A percentile compares a stretch with the other conserved stretches of the same genome.
phyloP scores from a whole-genome alignment of 2,329 filamentous ascomycete genomes.

The Talaromyces sp. region DNA sequence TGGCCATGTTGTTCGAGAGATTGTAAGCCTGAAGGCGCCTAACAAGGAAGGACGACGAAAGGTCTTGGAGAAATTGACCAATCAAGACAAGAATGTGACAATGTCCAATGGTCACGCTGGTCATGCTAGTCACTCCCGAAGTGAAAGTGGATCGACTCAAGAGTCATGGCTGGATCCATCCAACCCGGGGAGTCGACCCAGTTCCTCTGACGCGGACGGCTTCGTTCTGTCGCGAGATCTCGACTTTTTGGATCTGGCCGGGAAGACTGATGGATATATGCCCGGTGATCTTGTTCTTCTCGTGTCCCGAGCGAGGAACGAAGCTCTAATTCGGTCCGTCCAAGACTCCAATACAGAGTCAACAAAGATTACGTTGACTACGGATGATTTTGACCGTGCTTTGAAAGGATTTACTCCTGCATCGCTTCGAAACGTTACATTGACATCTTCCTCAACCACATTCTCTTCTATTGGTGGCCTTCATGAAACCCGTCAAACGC shows the following conservation, averaged over 20 bases:
- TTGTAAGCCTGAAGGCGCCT: slow-evolving; percentile 81
- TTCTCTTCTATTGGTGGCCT: slow-evolving; percentile 91
- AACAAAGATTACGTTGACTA: slow-evolving; percentile 60
- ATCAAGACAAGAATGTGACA: slow-evolving; percentile 31
- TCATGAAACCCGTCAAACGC: slow-evolving; percentile 77
- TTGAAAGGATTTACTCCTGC: slow-evolving; percentile 91
- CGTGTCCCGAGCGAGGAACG: slow-evolving; percentile 81
- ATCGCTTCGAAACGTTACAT: slow-evolving; percentile 86
- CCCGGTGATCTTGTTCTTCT: slow-evolving; percentile 86
- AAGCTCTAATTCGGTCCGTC: slow-evolving; percentile 84
- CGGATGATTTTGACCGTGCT: slow-evolving; percentile 75
- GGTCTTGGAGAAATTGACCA: slow-evolving; percentile 76
- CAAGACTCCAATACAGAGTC: slow-evolving; percentile 47
- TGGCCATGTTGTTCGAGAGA: slow-evolving; percentile 88
- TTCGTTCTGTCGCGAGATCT: slow-evolving; percentile 72
- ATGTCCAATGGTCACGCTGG: slow-evolving; percentile 35
- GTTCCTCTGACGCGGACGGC: slow-evolving; percentile 49
- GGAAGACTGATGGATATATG: slow-evolving; percentile 96
- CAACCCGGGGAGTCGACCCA: slow-evolving; percentile 50
- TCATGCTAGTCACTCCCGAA: slow-evolving; percentile 27
- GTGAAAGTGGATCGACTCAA: slow-evolving; percentile 37
- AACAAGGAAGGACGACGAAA: slow-evolving; percentile 84
- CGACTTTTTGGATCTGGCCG: slow-evolving; percentile 88
- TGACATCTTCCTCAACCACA: slow-evolving; percentile 88
- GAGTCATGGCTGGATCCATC: slow-evolving; percentile 75